Evolutionary conservation across 192 early-diverging fungal species (phyloP), one percentile per base, ranked within the genome.

Genomic region (Cladochytrium replicatum): DNA sequence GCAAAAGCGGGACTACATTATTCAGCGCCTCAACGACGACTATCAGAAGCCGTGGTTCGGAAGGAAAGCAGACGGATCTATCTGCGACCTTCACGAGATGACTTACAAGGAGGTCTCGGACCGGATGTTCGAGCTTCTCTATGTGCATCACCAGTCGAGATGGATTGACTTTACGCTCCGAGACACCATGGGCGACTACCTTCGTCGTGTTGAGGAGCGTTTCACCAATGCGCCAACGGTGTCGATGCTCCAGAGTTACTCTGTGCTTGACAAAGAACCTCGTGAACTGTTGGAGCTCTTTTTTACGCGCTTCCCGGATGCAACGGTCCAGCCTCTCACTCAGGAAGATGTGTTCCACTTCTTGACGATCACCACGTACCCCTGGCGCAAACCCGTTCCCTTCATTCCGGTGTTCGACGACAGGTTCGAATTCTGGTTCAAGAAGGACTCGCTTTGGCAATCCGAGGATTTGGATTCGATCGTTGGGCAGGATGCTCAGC

Each of bases 11-110:
- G 84, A 85, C 46, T 86, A 91, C 56, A 85, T 97, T 22, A 86
- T 93, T 52, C 59, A 78, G 45, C 77, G 84, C 6, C 72, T 97
- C 30, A 91, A 90, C 63, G 75, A 64, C 28, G 89, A 97, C 62
- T 92, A 80, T 69, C 88, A 91, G 70, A 88, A 92, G 70, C 84
- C 86, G 15, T 97, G 93, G 93, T 97, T 97, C 63, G 91, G 88
- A 37, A 67, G 68, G 50, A 93, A 92, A 71, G 55, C 71, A 3
- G 72, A 84, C 47, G 88, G 87, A 19, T 62, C 57, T 1, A 66
- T 82, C 34, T 83, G 74, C 27, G 89, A 91, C 52, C 66, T 97
- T 48, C 78, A 85, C 51, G 86, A 91, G 31, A 94, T 97, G 91
- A 93, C 93, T 5, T 97, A 97, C 58, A 67, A 77, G 43, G 88